Base-by-base conservation (phyloP, 305 asterid species). In the Coffea humblotiana region DNA sequence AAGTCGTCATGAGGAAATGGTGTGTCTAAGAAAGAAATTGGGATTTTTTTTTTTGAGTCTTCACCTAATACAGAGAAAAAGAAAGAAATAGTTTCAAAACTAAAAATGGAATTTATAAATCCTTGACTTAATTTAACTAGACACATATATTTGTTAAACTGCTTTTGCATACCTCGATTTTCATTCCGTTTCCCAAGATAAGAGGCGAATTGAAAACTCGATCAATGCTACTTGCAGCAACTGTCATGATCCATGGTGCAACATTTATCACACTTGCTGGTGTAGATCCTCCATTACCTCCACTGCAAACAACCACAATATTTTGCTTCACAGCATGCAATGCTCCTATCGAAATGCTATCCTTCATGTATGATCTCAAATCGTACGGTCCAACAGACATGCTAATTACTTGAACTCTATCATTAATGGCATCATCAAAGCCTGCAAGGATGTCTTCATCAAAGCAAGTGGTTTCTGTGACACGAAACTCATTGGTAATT, bases 171-270 rank as follows among this genome's bases (percentile, higher is more conserved):
- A 79, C 84, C 83, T 77, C 37, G 47, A 82, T 49, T 60, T 18
- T 73, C 25, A 74, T 37, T 45, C 85, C 82, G 35, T 81, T 83
- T 29, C 83, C 86, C 21, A 83, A 80, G 1, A 71, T 4, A 35
- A 80, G 76, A 23, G 83, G 81, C 6, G 86, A 76, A 32, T 54
- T 60, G 16, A 85, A 83, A 16, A 78, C 61, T 12, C 86, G 78
- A 60, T 85, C 88, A 4, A 83, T 83, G 80, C 83, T 80, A 37
- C 86, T 71, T 0, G 86, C 88, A 10, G 76, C 86, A 5, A 85
- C 86, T 0, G 88, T 54, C 8, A 85, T 21, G 3, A 81, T 80
- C 86, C 88, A 83, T 0, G 88, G 86, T 0, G 83, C 85, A 3
- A 81, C 68, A 71, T 83, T 83, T 19, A 10, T 15, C 27, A 81